Evolutionary conservation across 2,329 filamentous ascomycete genomes (phyloP), one percentile per base, ranked within the genome.

Genomic region (Xylaria polymorpha): DNA sequence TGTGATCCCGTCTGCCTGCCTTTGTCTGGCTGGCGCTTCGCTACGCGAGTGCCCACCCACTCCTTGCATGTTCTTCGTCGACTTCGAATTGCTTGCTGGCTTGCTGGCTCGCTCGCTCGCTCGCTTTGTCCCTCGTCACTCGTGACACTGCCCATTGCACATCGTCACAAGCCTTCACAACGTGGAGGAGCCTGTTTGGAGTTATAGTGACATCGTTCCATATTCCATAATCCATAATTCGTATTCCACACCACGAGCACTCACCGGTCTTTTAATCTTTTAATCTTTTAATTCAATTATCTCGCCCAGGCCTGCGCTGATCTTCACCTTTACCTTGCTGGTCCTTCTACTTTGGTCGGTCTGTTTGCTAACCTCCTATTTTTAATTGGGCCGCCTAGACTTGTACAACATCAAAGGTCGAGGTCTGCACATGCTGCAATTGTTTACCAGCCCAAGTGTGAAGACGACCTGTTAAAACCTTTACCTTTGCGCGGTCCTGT

Each of bases 321-420:
- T 77, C 75, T 55, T 74, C 69, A 68, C 71, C 60, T 71, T 62
- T 66, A 63, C 46, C 70, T 64, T 50, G 60, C 59, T 50, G 63
- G 66, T 41, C 55, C 14, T 60, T 59, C 50, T 67, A 10, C 58
- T 71, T 32, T 70, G 56, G 46, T 67, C 59, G 39, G 56, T 37
- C 10, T n/a, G 64, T 63, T 56, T 41, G 67, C 73, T 74, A 72
- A 73, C 71, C 69, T 73, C 68, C 71, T 74, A 68, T 73, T 72
- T 65, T 57, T 61, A 35, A 66, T 59, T 57, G 57, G 57, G 32
- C 18, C 43, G 69, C 60, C 59, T 39, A 77, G 76, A 73, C 55
- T 57, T 51, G 35, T 64, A 61, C 69, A 70, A 63, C 76, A 77
- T 50, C 74, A 73, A 29, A 76, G 71, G 67, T 72, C 74, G 57